Percentiles rank a stretch among this genome's conserved stretches.
These are phyloP conservation scores for Solanum tarapatanum DNA, from an alignment of 257 asterid species.

Conservation along the genomic window DNA sequence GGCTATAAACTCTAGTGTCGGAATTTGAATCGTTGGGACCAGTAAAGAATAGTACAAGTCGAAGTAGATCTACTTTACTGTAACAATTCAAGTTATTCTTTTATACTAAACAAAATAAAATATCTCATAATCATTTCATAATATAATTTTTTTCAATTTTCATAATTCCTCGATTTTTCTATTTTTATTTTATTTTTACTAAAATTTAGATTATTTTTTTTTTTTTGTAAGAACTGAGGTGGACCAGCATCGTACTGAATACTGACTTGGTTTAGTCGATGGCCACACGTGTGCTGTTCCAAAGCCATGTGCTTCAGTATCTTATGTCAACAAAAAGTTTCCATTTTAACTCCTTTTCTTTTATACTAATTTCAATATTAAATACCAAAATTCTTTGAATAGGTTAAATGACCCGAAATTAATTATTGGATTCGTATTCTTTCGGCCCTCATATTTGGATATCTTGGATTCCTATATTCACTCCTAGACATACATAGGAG, in stretches of 20 bases:
- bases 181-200: not conserved
- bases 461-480: not conserved
- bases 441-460: not conserved
- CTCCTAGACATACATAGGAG: not conserved
- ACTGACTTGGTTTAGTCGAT: not conserved
- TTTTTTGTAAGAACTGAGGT: not conserved
- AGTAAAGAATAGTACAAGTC: not conserved
- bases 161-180: no score
- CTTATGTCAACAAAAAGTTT: not conserved
- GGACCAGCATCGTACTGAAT: slow-evolving; percentile 2
- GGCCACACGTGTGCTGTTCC: slow-evolving; percentile 12
- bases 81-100: not conserved
- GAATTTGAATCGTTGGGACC: not conserved
- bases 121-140: not conserved
- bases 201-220: not conserved
- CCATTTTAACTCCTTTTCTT: not conserved
- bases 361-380: not conserved
- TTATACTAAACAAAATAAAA: not conserved
- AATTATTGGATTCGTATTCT: not conserved
- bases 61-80: not conserved
- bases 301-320: slow-evolving; percentile 4
- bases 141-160: not conserved
- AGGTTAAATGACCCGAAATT: not conserved
- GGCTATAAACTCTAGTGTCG: not conserved
- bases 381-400: not conserved